These are phyloP conservation scores for Thozetella sp. DNA, from an alignment of 495 filamentous ascomycete species.

Conservation along the genomic window DNA sequence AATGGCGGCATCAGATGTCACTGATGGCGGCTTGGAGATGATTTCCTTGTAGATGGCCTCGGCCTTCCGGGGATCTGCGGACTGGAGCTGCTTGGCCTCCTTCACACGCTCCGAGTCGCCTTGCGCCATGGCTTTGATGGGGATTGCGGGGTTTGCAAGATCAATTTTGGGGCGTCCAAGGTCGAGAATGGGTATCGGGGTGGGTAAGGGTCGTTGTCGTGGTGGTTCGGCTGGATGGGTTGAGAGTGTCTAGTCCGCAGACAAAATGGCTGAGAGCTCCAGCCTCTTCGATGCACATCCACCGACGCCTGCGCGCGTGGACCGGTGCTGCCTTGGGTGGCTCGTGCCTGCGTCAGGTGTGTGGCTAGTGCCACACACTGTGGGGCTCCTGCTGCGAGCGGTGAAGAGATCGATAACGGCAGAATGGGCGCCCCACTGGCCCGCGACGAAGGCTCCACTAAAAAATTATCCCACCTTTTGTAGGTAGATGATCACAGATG, in stretches of 20 bases:
- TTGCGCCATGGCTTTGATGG: conserved; percentile 37
- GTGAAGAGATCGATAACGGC: not conserved
- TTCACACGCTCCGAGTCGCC: conserved; percentile 48
- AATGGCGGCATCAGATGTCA: conserved; percentile 77
- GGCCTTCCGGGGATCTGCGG: conserved; percentile 77
- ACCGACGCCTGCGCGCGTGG: not conserved
- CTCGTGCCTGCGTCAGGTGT: not conserved
- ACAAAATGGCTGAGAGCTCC: conserved; percentile 2
- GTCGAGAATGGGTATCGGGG: not conserved
- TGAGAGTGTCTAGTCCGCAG: not conserved
- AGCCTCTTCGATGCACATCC: not conserved
- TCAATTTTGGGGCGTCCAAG: not conserved
- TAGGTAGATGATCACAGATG: not conserved
- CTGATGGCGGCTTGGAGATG: conserved; percentile 79
- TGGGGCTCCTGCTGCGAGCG: too few species aligned
- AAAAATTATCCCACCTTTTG: conserved; percentile 1
- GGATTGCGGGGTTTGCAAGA: not conserved
- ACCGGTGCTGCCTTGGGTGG: not conserved
- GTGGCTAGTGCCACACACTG: conserved; percentile 1
- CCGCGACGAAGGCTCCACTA: not conserved
- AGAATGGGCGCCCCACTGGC: not conserved
- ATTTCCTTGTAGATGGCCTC: conserved; percentile 85
- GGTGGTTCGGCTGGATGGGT: not conserved
- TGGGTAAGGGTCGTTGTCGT: not conserved
- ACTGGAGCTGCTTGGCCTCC: conserved; percentile 82